Base-by-base conservation (phyloP, 768 basidiomycete species). In the Postia placenta region DNA sequence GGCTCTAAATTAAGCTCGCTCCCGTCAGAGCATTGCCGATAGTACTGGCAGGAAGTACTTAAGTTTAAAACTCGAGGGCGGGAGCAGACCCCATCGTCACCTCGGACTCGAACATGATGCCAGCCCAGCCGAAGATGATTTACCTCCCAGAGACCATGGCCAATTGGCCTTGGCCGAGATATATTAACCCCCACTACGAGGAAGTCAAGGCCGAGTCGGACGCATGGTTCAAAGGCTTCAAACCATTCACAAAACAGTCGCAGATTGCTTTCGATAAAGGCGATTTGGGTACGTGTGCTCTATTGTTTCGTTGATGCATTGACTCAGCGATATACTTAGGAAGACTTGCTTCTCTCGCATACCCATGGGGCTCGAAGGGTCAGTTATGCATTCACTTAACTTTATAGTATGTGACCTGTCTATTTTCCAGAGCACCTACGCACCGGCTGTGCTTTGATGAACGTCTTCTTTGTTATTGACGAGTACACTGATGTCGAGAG, bases 401-500 rank as follows among this genome's bases (percentile, higher is more conserved):
- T n/a, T n/a, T n/a, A n/a, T n/a, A 35, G n/a, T n/a, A 9, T 35
- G n/a, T 9, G 33, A n/a, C 33, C 33, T 9, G 33, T 9, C 9
- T n/a, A 15, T 15, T 11, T 5, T 22, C 11, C 23, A 50, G 52
- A 46, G 17, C 49, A 51, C 9, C 22, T 52, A 3, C 49, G 55
- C 2, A 43, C 24, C 12, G 52, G 42, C 14, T 52, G 52, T 38
- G 60, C 62, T 45, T 24, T 60, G 15, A 62, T 64, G 62, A 60
- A 59, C 43, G 15, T 56, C 2, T 60, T 61, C 36, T 64, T 63
- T 49, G 53, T 63, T 19, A 36, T 64, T 19, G 63, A 64, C 47
- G 62, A 64, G 33, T 51, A 60, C 19, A 51, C 61, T 2, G 62
- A 64, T 45, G n/a, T n/a, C n/a, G n/a, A n/a, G n/a, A n/a, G n/a